Percentiles rank a stretch among this genome's conserved stretches.
These are phyloP conservation scores for Macrocystidia cucumis DNA, from an alignment of 1,284 basidiomycete genomes.

Conservation along the genomic window DNA sequence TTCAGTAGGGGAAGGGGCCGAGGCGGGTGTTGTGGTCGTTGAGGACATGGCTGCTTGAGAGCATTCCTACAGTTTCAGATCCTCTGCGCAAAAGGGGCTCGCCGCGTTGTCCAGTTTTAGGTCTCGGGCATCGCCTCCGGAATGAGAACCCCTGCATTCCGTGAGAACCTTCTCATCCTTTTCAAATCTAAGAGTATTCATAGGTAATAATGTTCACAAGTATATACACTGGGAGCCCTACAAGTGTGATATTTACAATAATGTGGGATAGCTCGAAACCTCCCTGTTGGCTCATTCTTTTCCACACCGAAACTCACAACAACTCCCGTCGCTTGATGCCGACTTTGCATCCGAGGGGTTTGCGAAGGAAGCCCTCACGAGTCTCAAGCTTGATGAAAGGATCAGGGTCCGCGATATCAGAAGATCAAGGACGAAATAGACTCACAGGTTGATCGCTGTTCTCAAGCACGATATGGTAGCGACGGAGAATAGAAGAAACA, in stretches of 20 bases:
- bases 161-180: no score
- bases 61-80: not conserved
- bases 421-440: conserved; percentile 12
- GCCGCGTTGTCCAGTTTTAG: no score
- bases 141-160: no score
- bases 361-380: conserved; percentile 73
- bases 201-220: no score
- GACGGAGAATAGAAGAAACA: conserved; percentile 61
- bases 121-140: no score
- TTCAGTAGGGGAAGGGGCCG: conserved; percentile 3
- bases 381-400: conserved; percentile 44
- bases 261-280: not conserved
- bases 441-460: conserved; percentile 48
- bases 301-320: conserved; percentile 1
- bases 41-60: conserved; percentile 8
- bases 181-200: no score
- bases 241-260: not conserved
- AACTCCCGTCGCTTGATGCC: conserved; percentile 52
- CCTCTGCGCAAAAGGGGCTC: no score
- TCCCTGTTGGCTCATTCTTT: not conserved
- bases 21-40: not conserved
- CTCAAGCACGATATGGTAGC: conserved; percentile 65
- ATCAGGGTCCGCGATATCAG: no score
- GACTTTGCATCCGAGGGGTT: conserved; percentile 59
- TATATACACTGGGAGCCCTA: not conserved